Percentiles rank a stretch among this genome's conserved stretches.
These are phyloP conservation scores for Globisporangium sylvaticum DNA, from an alignment of 352 stramenopile species.

Conservation along the genomic window DNA sequence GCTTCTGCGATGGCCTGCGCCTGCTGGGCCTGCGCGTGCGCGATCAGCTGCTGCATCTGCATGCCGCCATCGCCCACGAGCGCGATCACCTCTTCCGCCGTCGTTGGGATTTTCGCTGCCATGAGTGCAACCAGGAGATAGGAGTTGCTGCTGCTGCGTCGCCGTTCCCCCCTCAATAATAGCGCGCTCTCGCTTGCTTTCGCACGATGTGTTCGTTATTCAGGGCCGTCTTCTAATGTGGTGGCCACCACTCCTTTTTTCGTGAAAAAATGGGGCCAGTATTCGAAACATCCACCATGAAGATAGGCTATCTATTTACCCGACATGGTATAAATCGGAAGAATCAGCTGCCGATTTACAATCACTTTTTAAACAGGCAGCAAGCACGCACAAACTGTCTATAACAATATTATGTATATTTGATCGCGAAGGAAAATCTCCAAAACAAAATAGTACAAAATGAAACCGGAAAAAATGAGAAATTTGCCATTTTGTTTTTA, in stretches of 20 bases:
- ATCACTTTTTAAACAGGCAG: no score
- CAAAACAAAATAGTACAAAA: no score
- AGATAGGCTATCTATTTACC: not conserved
- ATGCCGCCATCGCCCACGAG: constrained; percentile 43
- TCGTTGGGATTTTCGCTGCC: constrained; percentile 42
- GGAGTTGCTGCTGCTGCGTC: constrained; percentile 4
- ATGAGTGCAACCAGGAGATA: constrained; percentile 1
- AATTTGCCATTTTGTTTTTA: no score
- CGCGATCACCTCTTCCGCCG: constrained; percentile 49
- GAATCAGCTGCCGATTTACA: no score
- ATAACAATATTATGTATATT: no score
- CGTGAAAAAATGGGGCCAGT: not conserved
- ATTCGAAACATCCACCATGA: not conserved
- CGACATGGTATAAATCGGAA: not conserved
- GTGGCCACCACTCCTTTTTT: constrained; percentile 11
- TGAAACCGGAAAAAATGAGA: no score
- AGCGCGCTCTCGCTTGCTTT: not conserved
- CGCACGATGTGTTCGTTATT: constrained; percentile 19
- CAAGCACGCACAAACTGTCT: no score
- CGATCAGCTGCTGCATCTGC: constrained; percentile 59
- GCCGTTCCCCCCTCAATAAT: constrained; percentile 8
- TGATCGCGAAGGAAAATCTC: no score
- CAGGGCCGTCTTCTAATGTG: constrained; percentile 37
- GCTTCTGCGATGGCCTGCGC: constrained; percentile 18
- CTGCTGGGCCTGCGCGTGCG: constrained; percentile 50